phyloP scores from a whole-genome alignment of 176 grass and related monocot genomes.

The Oryza meyeriana region DNA sequence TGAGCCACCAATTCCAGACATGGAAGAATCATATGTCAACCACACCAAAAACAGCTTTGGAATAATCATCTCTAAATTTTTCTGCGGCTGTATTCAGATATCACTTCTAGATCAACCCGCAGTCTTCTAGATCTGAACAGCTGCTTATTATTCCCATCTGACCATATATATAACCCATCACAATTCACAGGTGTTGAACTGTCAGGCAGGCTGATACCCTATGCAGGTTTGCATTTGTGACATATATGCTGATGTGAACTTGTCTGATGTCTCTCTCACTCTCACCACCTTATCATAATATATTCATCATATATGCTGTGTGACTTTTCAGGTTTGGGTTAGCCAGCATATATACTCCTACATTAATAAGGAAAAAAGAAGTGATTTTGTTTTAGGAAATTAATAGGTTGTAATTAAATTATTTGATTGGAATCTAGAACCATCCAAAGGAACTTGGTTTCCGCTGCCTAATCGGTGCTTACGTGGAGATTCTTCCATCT shows the following conservation, averaged over 20 bases:
- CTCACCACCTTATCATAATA: background rate
- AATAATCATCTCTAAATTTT: background rate
- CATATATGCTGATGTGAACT: background rate
- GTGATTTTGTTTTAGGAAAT: background rate
- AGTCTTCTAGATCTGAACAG: background rate
- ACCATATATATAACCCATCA: background rate
- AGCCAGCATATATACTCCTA: background rate
- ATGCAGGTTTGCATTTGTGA: too few species aligned
- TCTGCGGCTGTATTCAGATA: background rate
- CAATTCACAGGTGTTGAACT: background rate
- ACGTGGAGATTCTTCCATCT: conserved; percentile 9
- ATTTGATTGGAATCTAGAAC: background rate
- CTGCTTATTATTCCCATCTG: background rate
- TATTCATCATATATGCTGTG: background rate
- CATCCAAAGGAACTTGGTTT: background rate
- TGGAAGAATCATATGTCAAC: background rate
- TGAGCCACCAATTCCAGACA: background rate
- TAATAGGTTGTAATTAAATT: background rate
- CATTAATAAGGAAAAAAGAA: background rate
- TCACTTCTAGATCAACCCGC: background rate
- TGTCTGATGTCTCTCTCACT: background rate
- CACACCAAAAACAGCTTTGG: background rate
- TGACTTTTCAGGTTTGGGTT: background rate
- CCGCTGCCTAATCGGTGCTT: background rate
- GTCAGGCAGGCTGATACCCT: background rate